A percentile compares a stretch with the other conserved stretches of the same genome.
phyloP scores from a whole-genome alignment of 495 filamentous ascomycete genomes.

The Penicillium desertorum region DNA sequence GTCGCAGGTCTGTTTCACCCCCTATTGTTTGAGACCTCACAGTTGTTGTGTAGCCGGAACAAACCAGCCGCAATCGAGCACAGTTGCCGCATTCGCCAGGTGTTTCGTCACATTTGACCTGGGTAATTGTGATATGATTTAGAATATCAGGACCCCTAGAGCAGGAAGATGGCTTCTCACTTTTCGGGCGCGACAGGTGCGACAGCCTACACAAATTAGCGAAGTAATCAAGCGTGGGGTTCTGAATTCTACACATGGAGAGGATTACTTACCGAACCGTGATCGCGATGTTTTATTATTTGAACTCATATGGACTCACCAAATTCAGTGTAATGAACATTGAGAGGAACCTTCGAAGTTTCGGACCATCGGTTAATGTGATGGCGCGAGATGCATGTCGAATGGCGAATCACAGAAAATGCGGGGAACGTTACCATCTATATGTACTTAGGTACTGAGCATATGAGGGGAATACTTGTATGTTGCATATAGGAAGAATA shows the following conservation, averaged over 20 bases:
- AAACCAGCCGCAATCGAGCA: constrained; percentile 26
- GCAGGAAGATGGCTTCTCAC: constrained; percentile 10
- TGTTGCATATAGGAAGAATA: too few species aligned
- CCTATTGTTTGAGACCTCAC: constrained; percentile 5
- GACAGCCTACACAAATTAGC: constrained; percentile 22
- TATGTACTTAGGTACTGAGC: too few species aligned
- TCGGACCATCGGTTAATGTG: constrained; percentile 1
- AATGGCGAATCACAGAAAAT: constrained; percentile 3
- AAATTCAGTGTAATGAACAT: neutral
- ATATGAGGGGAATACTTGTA: too few species aligned
- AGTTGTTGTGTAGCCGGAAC: constrained; percentile 24
- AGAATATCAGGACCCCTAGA: neutral
- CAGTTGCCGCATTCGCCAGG: constrained; percentile 33
- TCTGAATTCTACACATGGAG: too few species aligned
- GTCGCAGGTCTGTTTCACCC: neutral
- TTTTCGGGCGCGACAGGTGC: constrained; percentile 32
- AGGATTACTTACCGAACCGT: constrained; percentile 23
- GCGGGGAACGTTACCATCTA: neutral
- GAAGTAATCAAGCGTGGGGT: neutral
- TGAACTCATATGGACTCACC: constrained; percentile 8
- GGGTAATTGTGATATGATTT: neutral
- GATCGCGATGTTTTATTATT: constrained; percentile 20
- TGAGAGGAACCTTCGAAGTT: neutral
- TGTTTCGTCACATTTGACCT: constrained; percentile 37
- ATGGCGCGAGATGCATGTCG: neutral